These are phyloP conservation scores for Pestalotiopsis sp. DNA, from an alignment of 2,329 filamentous ascomycete species.

Conservation along the genomic window DNA sequence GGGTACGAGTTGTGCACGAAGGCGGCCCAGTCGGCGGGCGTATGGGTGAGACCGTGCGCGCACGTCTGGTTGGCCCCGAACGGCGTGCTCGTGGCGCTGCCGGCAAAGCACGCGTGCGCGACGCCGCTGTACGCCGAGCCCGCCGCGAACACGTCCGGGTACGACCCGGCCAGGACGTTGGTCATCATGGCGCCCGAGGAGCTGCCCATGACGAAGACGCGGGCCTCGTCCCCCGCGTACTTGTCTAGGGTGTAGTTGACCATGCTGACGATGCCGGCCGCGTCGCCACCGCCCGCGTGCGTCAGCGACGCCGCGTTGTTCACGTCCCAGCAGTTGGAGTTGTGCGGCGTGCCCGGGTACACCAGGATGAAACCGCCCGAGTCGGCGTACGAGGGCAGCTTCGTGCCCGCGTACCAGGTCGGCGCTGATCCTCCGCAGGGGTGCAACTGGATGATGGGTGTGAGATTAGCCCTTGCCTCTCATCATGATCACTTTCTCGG, in stretches of 20 bases:
- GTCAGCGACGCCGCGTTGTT: slow-evolving; percentile 21
- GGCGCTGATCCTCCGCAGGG: slow-evolving; percentile 17
- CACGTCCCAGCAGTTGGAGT: slow-evolving; percentile 25
- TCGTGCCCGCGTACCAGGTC: slow-evolving; percentile 20
- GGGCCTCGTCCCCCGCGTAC: slow-evolving; percentile 15
- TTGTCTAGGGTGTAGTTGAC: slow-evolving; percentile 21
- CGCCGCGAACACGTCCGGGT: slow-evolving; percentile 25
- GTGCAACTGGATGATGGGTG: slow-evolving; percentile 15
- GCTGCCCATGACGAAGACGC: slow-evolving; percentile 19
- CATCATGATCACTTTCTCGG: not conserved
- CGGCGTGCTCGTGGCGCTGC: slow-evolving; percentile 19
- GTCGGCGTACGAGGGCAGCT: slow-evolving; percentile 19
- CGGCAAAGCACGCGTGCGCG: slow-evolving; percentile 21
- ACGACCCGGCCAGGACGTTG: slow-evolving; percentile 23
- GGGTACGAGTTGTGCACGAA: slow-evolving; percentile 37
- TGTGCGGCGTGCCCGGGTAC: slow-evolving; percentile 17
- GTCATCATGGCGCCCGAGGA: slow-evolving; percentile 24
- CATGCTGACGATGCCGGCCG: slow-evolving; percentile 22
- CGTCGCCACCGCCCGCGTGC: slow-evolving; percentile 22
- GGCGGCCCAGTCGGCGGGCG: slow-evolving; percentile 31
- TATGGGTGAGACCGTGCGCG: slow-evolving; percentile 21
- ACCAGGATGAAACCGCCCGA: slow-evolving; percentile 19
- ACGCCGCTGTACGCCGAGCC: slow-evolving; percentile 19
- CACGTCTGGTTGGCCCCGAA: slow-evolving; percentile 23
- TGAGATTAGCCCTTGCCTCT: not conserved